A percentile compares a stretch with the other conserved stretches of the same genome.
Evolutionary conservation across 257 asterid species (phyloP).

Genomic region (Galeopsis tetrahit): DNA sequence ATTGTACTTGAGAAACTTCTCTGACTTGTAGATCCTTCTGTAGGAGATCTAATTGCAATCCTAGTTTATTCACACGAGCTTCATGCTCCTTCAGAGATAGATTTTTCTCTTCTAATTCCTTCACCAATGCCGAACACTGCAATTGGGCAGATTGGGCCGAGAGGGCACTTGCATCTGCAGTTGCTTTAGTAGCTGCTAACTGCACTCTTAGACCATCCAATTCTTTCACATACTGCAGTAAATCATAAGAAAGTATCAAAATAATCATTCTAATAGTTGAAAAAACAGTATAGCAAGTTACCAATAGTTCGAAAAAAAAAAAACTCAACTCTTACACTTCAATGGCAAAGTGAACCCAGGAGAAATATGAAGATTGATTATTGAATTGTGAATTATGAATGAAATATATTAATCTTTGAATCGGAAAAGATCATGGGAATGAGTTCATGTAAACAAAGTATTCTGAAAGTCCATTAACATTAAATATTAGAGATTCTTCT

Average conservation of each 20-base stretch:
- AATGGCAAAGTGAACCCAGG: neutral
- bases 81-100: conserved; percentile 73
- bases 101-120: conserved; percentile 74
- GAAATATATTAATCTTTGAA: neutral
- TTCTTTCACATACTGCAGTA: conserved; percentile 70
- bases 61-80: conserved; percentile 59
- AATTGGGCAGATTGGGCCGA: conserved; percentile 81
- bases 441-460: conserved; percentile 21
- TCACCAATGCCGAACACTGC: conserved; percentile 70
- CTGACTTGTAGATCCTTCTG: conserved; percentile 79
- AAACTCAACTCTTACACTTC: neutral
- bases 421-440: neutral
- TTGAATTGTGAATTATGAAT: neutral
- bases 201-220: conserved; percentile 71
- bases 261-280: neutral
- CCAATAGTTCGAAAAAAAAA: neutral
- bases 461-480: conserved; percentile 29
- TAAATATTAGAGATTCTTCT: conserved; percentile 42
- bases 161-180: conserved; percentile 80
- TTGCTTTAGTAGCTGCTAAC: conserved; percentile 66
- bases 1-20: conserved; percentile 79
- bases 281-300: no score
- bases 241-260: neutral
- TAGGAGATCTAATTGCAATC: conserved; percentile 76
- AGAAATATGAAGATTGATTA: neutral